phyloP scores from a whole-genome alignment of 23 red algal genomes.

The Cyanidiococcus yangmingshanensis region DNA sequence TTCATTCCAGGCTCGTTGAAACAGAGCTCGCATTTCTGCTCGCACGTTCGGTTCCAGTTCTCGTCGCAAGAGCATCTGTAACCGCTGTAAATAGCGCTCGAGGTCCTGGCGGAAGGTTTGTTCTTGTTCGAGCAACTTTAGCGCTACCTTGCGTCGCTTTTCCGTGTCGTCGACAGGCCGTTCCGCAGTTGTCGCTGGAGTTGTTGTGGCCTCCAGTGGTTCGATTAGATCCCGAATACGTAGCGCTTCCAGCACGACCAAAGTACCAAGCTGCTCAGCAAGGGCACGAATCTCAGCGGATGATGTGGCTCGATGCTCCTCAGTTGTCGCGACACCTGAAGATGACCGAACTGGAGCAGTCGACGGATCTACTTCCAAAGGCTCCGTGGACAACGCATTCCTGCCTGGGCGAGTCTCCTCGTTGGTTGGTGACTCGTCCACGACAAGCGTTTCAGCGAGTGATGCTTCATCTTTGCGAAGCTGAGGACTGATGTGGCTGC shows the following conservation, averaged over 20 bases:
- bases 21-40: not conserved
- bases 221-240: not conserved
- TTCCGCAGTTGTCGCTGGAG: not conserved
- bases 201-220: not conserved
- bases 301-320: no score
- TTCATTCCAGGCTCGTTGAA: not conserved
- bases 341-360: no score
- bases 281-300: not conserved
- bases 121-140: not conserved
- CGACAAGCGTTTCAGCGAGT: no score
- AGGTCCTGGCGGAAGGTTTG: not conserved
- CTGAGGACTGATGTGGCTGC: no score
- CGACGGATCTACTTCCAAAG: no score
- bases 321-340: no score
- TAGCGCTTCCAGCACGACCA: not conserved
- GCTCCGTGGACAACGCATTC: no score
- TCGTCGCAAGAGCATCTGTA: not conserved
- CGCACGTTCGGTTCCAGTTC: not conserved
- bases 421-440: no score
- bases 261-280: not conserved
- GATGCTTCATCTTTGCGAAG: no score
- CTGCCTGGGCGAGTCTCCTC: no score
- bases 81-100: not conserved
- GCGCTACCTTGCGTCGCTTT: not conserved
- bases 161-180: not conserved